Evolutionary conservation across 2,329 filamentous ascomycete species (phyloP), one percentile per base, ranked within the genome.

Genomic region (Aspergillus novoparasiticus): DNA sequence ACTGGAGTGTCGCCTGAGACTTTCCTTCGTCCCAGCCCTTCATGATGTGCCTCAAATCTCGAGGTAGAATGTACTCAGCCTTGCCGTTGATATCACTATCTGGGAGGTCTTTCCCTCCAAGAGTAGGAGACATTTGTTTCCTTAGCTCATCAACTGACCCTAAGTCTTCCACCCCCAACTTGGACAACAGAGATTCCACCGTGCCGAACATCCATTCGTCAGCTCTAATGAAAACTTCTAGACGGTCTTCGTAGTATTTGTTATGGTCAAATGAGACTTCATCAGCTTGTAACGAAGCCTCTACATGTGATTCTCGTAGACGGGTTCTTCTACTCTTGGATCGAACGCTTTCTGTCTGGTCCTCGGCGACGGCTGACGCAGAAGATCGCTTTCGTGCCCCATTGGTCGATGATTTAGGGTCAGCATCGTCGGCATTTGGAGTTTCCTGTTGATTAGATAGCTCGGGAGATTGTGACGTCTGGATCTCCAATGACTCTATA

Each of bases 311-410:
- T 66, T 88, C 87, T 64, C 87, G 82, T 34, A 86, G 85, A 58
- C 86, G 83, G 21, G 87, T 83, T 41, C 87, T 82, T 69, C 87
- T 87, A 72, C 87, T 89, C 69, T 87, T 86, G 14, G 80, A 78
- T 55, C 87, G 82, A 23, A 83, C 82, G 57, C 84, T 84, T 64
- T 89, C 87, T 14, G 78, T 78, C 14, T 80, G 81, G 58, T 89
- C 87, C 2, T 86, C 82, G 32, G 88, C 79, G 11, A 84, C 85
- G 56, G 86, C 84, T 23, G 84, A 85, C 58, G 87, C 85, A 16
- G 85, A 86, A 3, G 87, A 89, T 61, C 87, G 80, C 73, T 90
- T 90, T 23, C 87, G 82, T 26, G 81, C 81, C 12, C 78, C 78
- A 5, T 76, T 70, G 55, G 71, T 76, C n/a, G 79, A 73, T 55